phyloP scores from a whole-genome alignment of 1,284 basidiomycete species.

The Papiliotrema nemorosa region DNA sequence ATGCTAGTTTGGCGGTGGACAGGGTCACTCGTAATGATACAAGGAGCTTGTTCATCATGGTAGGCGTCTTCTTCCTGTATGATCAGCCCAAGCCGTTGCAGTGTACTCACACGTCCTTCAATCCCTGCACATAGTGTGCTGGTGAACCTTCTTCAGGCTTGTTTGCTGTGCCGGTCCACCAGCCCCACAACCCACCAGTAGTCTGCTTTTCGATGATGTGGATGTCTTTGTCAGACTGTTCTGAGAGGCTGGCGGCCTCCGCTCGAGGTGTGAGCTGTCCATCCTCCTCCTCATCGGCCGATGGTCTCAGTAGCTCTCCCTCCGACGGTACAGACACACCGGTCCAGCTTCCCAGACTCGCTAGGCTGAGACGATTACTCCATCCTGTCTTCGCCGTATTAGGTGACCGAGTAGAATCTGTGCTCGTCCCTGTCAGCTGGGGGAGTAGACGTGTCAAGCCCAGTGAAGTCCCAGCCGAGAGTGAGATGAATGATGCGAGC shows the following conservation, averaged over 20 bases:
- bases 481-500: constrained; percentile 57
- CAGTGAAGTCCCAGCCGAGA: constrained; percentile 32
- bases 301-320: constrained; percentile 38
- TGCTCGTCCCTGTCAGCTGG: constrained; percentile 16
- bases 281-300: neutral
- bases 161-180: constrained; percentile 52
- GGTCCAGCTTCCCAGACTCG: constrained; percentile 59
- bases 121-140: constrained; percentile 26
- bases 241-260: constrained; percentile 4
- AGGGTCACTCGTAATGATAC: constrained; percentile 81
- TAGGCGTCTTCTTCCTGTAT: constrained; percentile 54
- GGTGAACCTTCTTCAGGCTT: constrained; percentile 42
- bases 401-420: constrained; percentile 52
- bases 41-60: constrained; percentile 69
- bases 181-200: constrained; percentile 70
- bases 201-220: constrained; percentile 59
- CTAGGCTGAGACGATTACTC: constrained; percentile 69
- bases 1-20: constrained; percentile 72
- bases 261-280: constrained; percentile 6
- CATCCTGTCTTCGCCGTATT: constrained; percentile 59
- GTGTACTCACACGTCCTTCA: constrained; percentile 54
- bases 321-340: constrained; percentile 13
- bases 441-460: constrained; percentile 13
- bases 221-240: constrained; percentile 15
- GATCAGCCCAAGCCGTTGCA: neutral